Base-by-base conservation (phyloP, 2,329 filamentous ascomycete genomes). In the Penicillium brasilianum region DNA sequence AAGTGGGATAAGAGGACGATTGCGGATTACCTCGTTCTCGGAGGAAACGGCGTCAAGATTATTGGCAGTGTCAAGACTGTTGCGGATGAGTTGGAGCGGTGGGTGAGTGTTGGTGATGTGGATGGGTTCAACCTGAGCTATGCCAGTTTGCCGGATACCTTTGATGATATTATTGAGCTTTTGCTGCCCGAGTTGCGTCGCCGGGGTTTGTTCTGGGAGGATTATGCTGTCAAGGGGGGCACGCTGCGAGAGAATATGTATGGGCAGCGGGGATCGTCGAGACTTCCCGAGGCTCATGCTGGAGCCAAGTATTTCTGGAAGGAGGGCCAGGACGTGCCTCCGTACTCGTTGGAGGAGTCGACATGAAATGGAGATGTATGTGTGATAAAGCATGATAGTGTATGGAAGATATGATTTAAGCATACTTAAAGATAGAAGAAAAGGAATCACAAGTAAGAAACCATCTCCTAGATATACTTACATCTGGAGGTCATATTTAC, bases 201-300 rank as follows among this genome's bases (percentile, higher is more conserved):
- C 1, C 63, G 77, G 22, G 77, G 77, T 3, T 46, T 77, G 13
- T 81, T 81, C 66, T 76, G 76, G 71, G 70, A 69, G 0, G 75
- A 74, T 34, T 75, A 76, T 59, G 73, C 66, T 2, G 73, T 76
- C 4, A 69, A 71, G 34, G 75, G 76, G 2, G 78, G 75, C 0
- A 79, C 78, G 5, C 67, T 76, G 34, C 66, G 78, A 1, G 78
- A 80, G 69, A 79, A 77, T 37, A 70, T 77, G 44, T 74, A 76
- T 57, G 76, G 73, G 0, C 50, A 65, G 34, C 61, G 68, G 57
- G 72, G 76, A 2, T 68, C 72, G 56, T 69, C 65, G 0, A 65
- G 74, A 51, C 58, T 78, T 16, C 71, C 72, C 8, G 69, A 73
- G n/a, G 67, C 71, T 25, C 77, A 79, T 63, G 73, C 73, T 7